These are phyloP conservation scores for Nepenthes alata DNA, from an alignment of 179 eudicot species.

Conservation along the genomic window DNA sequence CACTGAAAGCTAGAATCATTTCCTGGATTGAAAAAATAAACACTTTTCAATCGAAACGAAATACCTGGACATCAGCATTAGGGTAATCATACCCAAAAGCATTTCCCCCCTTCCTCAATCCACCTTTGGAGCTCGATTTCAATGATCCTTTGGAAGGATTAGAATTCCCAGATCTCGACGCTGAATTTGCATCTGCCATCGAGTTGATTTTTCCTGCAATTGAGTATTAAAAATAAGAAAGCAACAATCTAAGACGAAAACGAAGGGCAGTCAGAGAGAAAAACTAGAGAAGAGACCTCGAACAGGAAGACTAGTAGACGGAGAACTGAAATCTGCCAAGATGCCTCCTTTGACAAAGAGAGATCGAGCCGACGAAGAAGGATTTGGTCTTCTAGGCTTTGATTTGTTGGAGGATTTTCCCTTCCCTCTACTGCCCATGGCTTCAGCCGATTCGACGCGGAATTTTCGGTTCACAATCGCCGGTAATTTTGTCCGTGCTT, in stretches of 20 bases:
- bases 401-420: constrained; percentile 24
- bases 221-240: constrained; percentile 10
- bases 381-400: constrained; percentile 16
- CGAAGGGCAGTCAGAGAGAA: neutral
- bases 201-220: constrained; percentile 26
- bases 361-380: constrained; percentile 15
- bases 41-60: neutral
- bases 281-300: constrained; percentile 17
- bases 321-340: constrained; percentile 33
- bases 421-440: constrained; percentile 44
- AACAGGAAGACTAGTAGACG: constrained; percentile 10
- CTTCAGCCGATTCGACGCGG: neutral
- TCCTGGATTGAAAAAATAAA: neutral
- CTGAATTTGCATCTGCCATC: constrained; percentile 18
- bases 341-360: constrained; percentile 61
- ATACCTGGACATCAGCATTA: constrained; percentile 32
- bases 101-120: constrained; percentile 18
- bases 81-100: constrained; percentile 49
- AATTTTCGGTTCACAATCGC: neutral
- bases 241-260: neutral
- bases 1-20: neutral
- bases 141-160: constrained; percentile 12
- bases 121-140: constrained; percentile 10
- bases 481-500: neutral
- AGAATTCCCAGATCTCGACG: constrained; percentile 25